Base-by-base conservation (phyloP, 176 grass and related monocot species). In the Cymbopogon citratus region DNA sequence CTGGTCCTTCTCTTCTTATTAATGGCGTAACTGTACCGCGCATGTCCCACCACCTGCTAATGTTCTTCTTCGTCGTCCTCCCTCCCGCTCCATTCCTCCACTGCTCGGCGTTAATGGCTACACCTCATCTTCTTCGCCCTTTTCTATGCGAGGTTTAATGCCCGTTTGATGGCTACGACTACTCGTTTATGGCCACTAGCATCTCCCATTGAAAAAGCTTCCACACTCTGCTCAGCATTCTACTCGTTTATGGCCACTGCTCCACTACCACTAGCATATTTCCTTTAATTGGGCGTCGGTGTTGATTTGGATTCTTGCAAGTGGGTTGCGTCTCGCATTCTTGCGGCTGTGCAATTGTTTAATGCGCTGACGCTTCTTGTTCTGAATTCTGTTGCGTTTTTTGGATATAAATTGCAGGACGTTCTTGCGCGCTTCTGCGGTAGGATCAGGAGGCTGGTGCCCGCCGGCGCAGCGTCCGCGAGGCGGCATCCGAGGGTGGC, bases 371-470 rank as follows among this genome's bases (percentile, higher is more conserved):
- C 36, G 12, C 66, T 29, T 48, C 44, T 76, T 49, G 84, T 79
- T 57, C 74, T 90, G 69, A 81, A 81, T 66, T 27, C 35, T 56
- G 36, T 66, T 51, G 45, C 18, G 4, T 78, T 71, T 59, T 60
- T 31, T 59, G 64, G 36, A 15, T 78, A 35, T 46, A 74, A 72
- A 81, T 93, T 10, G 62, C 93, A 99, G 97, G 97, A 99, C 45
- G 80, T 87, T 66, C 87, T 99, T 44, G 85, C 97, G 23, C 78
- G 73, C 13, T 90, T 95, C 85, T 85, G 89, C 23, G 60, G 81
- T 31, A 86, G 65, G 77, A 85, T 92, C 66, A 87, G 66, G 52
- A 84, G 84, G 35, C 66, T 92, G 69, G 48, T 14, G 62, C 39
- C 16, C 68, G 46, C 71, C 76, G 70, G 41, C 76, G 46, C 79